Percentiles rank a stretch among this genome's conserved stretches.
phyloP scores from a whole-genome alignment of 441 rosid species.

The Omphalea diandra region DNA sequence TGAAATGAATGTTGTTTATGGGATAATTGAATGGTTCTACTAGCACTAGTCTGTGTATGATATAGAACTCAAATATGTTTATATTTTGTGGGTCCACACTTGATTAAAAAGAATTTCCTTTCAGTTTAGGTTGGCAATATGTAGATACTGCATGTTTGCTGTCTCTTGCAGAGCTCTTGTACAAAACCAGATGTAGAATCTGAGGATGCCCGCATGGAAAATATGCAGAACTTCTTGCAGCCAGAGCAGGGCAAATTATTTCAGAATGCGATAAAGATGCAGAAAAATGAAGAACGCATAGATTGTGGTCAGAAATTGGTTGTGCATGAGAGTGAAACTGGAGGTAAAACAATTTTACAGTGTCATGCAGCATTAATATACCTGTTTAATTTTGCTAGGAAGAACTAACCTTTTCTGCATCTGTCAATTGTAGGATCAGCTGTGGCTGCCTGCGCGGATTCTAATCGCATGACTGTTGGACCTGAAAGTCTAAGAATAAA shows the following conservation, averaged over 20 bases:
- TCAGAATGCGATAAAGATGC: conserved; percentile 27
- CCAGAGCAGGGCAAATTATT: conserved; percentile 27
- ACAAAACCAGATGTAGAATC: conserved; percentile 69
- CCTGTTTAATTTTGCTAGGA: background rate
- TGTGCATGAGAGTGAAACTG: conserved; percentile 30
- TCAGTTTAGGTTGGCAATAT: conserved; percentile 25
- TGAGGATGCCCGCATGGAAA: conserved; percentile 46
- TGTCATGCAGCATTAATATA: conserved; percentile 15
- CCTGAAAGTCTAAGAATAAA: conserved; percentile 32
- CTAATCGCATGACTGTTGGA: conserved; percentile 16
- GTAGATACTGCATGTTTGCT: conserved; percentile 30
- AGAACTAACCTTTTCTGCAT: conserved; percentile 15
- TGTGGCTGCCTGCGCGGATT: conserved; percentile 28
- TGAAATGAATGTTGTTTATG: conserved; percentile 5
- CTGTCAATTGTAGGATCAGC: conserved; percentile 24
- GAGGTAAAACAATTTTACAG: conserved; percentile 37
- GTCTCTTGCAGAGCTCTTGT: conserved; percentile 79
- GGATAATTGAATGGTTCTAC: background rate
- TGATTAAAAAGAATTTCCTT: conserved; percentile 21
- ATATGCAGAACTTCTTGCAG: conserved; percentile 26
- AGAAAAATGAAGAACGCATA: conserved; percentile 26
- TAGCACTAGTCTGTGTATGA: background rate
- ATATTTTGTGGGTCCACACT: conserved; percentile 12
- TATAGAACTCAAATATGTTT: background rate
- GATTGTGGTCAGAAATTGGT: conserved; percentile 30